Base-by-base conservation (phyloP, 1,139 yeast species). In the Sugiyamaella novakii region DNA sequence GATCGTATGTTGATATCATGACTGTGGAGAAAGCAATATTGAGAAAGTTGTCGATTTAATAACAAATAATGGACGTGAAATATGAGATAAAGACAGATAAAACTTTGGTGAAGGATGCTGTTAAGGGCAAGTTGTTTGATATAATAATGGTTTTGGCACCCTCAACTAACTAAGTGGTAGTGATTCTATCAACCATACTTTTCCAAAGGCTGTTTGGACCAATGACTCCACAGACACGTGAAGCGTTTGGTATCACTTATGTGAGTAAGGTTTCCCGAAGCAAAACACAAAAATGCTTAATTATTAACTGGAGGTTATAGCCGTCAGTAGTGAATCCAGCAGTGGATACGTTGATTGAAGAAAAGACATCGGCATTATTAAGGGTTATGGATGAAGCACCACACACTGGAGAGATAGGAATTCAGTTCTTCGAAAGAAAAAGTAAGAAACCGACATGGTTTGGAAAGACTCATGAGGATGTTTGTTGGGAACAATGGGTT, bases 151-250 rank as follows among this genome's bases (percentile, higher is more conserved):
- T 4, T 17, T 11, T 11, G 17, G 27, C 35, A 6, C 25, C 8
- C 14, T 21, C 6, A 5, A 15, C 38, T 21, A 34, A 21, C 38
- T n/a, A 11, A 5, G 51, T 72, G 11, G 12, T 18, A 51, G 92
- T 88, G 3, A 65, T 84, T 30, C 64, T 84, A 52, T 81, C 86
- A 73, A 72, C 87, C 1, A 79, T 86, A 22, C 78, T 86, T 64
- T 86, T 86, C 63, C 81, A 82, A 51, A 68, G 95, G 40, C 70
- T 84, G 27, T 82, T 86, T 63, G 91, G 92, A 0, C 78, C 84
- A 1, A 72, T 84, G 19, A 66, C 70, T 1, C 91, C 94, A 1
- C 64, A 71, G 18, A 75, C 77, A 1, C 67, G 62, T 1, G 77
- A 74, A 49, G 65, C 69, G 6, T 56, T 71, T 2, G 77, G 73